Base-by-base conservation (phyloP, 2,329 filamentous ascomycete species). In the Myriangium duriaei region DNA sequence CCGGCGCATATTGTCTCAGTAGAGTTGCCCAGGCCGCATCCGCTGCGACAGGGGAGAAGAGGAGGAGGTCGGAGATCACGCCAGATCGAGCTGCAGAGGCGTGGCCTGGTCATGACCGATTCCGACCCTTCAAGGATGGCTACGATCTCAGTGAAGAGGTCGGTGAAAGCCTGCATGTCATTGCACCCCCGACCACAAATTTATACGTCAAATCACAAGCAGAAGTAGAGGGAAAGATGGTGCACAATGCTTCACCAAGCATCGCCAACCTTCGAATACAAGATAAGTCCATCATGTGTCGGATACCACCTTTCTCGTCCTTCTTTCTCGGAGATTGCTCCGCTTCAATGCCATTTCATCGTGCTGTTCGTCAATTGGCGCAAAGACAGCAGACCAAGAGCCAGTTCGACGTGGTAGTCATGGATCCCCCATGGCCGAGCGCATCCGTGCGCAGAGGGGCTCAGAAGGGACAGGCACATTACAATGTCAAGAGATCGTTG, bases 381-480 rank as follows among this genome's bases (percentile, higher is more conserved):
- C 47, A 54, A n/a, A 47, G 57, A 17, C 45, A 58, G 17, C 49
- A 64, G 54, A 45, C 68, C 68, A 45, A 56, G 53, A 44, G 62
- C 13, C 49, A 54, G 5, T 86, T 88, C 55, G 64, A 81, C 45
- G 62, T 87, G 31, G 64, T 87, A 26, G 55, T 86, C 5, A 61
- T 87, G 13, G 82, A 88, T 51, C 83, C 83, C 3, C 82, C 83
- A 1, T 88, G 83, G 82, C 81, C 82, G 0, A 88, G 85, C 51
- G 71, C 76, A 32, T 87, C 81, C 4, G 82, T 74, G 11, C 70
- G 71, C 47, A 67, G 79, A 28, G 37, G 28, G 12, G 41, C 39
- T 4, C 32, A 16, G 13, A 21, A 15, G 2, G 43, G 41, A 11
- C 26, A 34, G 29, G 24, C 40, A 5, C 33, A 38, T 11, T 45